Conservation (phyloP, 2,329 filamentous ascomycete species). For the Curvularia spicifera region DNA sequence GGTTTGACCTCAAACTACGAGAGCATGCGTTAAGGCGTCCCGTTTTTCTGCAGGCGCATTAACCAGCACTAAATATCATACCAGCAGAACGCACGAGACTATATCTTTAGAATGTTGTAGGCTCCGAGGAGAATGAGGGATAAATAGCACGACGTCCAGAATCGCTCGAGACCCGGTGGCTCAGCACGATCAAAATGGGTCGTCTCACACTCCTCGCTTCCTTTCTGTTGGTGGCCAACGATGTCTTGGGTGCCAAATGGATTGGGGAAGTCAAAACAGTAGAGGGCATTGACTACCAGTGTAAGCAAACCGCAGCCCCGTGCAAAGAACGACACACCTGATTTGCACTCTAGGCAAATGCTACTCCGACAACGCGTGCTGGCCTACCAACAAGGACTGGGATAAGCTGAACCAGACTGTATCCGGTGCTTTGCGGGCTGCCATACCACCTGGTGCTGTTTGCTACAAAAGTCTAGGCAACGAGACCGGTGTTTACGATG, state of each 20-base stretch:
- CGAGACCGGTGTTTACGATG: slow-evolving; percentile 32
- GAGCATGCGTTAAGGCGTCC: slow-evolving; percentile 10
- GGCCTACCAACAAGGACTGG: slow-evolving; percentile 40
- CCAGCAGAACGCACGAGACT: background rate
- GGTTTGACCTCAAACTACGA: slow-evolving; percentile 2
- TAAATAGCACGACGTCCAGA: slow-evolving; percentile 14
- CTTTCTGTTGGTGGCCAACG: slow-evolving; percentile 28
- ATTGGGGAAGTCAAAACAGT: slow-evolving; percentile 39
- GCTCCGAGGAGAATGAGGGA: background rate
- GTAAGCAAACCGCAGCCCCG: slow-evolving; percentile 8
- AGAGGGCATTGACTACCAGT: slow-evolving; percentile 36
- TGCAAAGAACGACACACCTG: background rate
- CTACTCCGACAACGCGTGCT: slow-evolving; percentile 45
- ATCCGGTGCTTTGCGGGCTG: slow-evolving; percentile 34
- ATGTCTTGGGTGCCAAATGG: slow-evolving; percentile 32
- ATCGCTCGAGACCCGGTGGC: background rate
- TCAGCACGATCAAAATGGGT: slow-evolving; percentile 29
- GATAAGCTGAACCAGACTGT: slow-evolving; percentile 39
- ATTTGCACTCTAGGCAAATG: slow-evolving; percentile 30
- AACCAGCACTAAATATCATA: background rate
- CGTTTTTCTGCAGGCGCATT: slow-evolving; percentile 7
- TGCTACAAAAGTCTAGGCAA: slow-evolving; percentile 39
- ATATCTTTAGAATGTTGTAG: background rate
- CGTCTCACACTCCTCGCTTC: slow-evolving; percentile 28
- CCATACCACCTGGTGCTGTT: slow-evolving; percentile 39